Evolutionary conservation across 805 yeast genomes (phyloP), one percentile per base, ranked within the genome.

Genomic region (Candida caryicola): DNA sequence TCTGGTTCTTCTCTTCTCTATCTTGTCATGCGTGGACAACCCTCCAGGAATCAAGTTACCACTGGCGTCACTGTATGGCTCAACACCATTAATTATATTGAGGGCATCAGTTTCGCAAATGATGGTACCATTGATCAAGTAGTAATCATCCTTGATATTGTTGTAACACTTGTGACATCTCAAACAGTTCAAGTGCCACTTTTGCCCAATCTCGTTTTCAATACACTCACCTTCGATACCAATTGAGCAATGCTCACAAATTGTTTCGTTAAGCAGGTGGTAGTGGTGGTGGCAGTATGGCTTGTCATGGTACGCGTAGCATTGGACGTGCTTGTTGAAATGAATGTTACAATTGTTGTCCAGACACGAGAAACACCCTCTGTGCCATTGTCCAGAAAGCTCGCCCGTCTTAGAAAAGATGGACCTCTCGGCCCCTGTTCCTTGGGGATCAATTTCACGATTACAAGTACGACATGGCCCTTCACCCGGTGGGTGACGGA

Each of bases 161-260:
- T 52, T 48, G 5, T 64, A 54, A 64, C 98, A 90, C 29, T 69
- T 65, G 33, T 64, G 56, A 62, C 98, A 91, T 35, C 62, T 68
- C 50, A 90, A 71, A 59, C 98, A 91, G 16, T 69, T 59, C 5
- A 74, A 62, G 56, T 91, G 98, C 70, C 86, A 90, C 40, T 88
- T 74, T 48, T 82, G 83, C 30, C 67, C 62, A 23, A 76, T 59
- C 51, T 82, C 89, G 50, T 81, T 84, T 52, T 87, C 95, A 29
- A 91, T 72, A 59, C 98, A 91, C 56, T 79, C 79, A 4, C 98
- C 98, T 57, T 91, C 96, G 33, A 93, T 86, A 21, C 95, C 95
- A 4, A 51, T 49, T 9, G 74, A 69, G 60, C 99, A 91, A 12
- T 71, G 62, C 33, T 69, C 68, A 61, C 99, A 91, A 2, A 84